Evolutionary conservation across 192 early-diverging fungal species (phyloP).

Genomic region (Coemansia sp.): DNA sequence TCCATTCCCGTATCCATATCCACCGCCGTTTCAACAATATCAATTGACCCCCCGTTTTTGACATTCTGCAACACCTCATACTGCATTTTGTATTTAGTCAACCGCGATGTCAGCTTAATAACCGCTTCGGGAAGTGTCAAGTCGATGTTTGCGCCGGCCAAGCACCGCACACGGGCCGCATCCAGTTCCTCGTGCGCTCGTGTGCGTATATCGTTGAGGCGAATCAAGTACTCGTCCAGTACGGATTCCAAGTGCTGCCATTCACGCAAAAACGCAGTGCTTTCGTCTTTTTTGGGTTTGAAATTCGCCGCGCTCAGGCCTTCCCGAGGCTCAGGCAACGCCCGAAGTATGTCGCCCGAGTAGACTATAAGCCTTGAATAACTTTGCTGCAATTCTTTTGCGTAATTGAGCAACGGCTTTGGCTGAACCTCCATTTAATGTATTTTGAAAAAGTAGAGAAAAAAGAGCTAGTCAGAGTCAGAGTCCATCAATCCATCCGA

Average conservation of each 20-base stretch:
- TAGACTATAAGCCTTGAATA: constrained; percentile 50
- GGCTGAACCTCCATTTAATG: constrained; percentile 14
- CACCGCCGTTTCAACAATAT: constrained; percentile 2
- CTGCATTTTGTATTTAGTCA: constrained; percentile 33
- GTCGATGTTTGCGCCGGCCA: constrained; percentile 41
- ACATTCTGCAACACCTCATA: constrained; percentile 38
- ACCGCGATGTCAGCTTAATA: constrained; percentile 17
- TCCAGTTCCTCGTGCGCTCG: constrained; percentile 51
- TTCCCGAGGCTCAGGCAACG: constrained; percentile 46
- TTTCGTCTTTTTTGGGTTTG: constrained; percentile 51
- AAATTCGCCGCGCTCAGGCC: constrained; percentile 48
- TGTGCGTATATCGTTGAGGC: constrained; percentile 45
- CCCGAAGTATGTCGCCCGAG: constrained; percentile 51
- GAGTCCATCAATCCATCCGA: constrained; percentile 28
- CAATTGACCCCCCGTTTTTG: constrained; percentile 17
- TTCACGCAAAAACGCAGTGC: constrained; percentile 38
- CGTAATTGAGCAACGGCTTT: constrained; percentile 43
- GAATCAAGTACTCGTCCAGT: constrained; percentile 45
- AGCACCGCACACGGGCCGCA: constrained; percentile 38
- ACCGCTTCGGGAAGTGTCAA: constrained; percentile 40
- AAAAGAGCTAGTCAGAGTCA: constrained; percentile 11
- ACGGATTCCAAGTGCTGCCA: constrained; percentile 51
- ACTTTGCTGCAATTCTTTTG: constrained; percentile 44
- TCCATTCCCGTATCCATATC: neutral
- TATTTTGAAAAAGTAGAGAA: constrained; percentile 5